Percentiles rank a stretch among this genome's conserved stretches.
Conservation (phyloP, 768 basidiomycete species). For the Mycena belliarum region DNA sequence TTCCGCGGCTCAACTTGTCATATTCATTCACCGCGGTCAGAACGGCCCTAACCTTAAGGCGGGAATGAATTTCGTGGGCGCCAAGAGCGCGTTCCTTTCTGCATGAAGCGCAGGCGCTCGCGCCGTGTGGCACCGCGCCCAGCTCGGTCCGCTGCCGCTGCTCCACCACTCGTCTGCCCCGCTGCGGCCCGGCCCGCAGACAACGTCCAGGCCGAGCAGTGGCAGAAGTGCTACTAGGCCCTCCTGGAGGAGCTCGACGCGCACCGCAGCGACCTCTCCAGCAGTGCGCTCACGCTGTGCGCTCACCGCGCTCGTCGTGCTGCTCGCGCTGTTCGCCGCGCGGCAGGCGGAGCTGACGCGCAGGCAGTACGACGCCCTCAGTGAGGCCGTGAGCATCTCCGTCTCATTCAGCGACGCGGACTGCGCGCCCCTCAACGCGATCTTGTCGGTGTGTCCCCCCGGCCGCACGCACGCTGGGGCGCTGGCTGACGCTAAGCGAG, state of each 20-base stretch:
- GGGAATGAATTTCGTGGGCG: slow-evolving; percentile 11
- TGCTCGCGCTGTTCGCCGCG: slow-evolving; percentile 33
- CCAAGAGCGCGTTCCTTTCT: slow-evolving; percentile 13
- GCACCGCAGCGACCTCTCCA: slow-evolving; percentile 10
- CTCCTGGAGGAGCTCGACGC: slow-evolving; percentile 13
- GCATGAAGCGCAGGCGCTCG: background rate
- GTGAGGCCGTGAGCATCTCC: slow-evolving; percentile 7
- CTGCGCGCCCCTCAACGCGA: background rate
- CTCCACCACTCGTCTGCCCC: no score
- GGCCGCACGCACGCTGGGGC: no score
- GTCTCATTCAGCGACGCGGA: slow-evolving; percentile 3
- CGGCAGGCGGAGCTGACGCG: background rate
- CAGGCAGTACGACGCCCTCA: slow-evolving; percentile 3
- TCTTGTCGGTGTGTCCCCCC: slow-evolving; percentile 10
- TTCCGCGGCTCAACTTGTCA: no score
- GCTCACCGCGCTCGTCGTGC: background rate
- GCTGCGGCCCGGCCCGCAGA: no score
- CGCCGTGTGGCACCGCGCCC: background rate
- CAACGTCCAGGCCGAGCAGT: background rate
- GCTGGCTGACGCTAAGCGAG: background rate
- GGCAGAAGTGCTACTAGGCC: slow-evolving; percentile 12
- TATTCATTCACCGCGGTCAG: background rate
- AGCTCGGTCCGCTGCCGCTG: slow-evolving; percentile 1
- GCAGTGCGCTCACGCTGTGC: slow-evolving; percentile 4
- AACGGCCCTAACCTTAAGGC: background rate